These are phyloP conservation scores for Brasilioporus rufonigricans DNA, from an alignment of 768 basidiomycete species.

Conservation along the genomic window DNA sequence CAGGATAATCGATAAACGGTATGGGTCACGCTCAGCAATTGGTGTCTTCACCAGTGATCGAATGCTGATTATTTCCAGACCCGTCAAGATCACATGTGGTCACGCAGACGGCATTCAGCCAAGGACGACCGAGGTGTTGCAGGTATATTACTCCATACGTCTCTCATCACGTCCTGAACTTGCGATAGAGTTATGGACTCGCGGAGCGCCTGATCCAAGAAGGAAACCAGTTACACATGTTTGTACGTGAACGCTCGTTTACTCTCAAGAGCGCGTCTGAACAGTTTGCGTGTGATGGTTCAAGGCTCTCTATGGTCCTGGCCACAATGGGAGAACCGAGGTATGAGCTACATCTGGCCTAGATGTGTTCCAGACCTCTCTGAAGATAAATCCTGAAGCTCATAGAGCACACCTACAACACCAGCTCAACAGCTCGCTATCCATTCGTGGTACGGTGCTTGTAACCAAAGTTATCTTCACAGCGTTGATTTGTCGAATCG, in stretches of 20 bases:
- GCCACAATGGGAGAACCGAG: neutral
- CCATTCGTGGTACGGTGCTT: neutral
- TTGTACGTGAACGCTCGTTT: slow-evolving; percentile 39
- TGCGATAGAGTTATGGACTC: neutral
- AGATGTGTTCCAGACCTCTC: no score
- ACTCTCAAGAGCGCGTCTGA: neutral
- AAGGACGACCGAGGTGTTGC: neutral
- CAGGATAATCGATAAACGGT: slow-evolving; percentile 13
- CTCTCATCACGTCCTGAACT: neutral
- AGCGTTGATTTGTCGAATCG: no score
- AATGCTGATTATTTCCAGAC: neutral
- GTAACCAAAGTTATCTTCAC: neutral
- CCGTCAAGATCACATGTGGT: neutral
- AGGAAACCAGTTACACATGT: slow-evolving; percentile 65
- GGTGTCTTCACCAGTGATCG: neutral
- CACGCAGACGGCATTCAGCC: neutral
- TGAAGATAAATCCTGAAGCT: neutral
- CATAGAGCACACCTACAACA: no score
- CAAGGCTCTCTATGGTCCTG: slow-evolving; percentile 63
- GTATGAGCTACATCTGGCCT: neutral
- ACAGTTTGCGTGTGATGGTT: neutral
- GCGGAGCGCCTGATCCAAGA: slow-evolving; percentile 58
- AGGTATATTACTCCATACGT: neutral
- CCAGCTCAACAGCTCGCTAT: neutral
- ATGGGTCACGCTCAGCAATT: neutral